Conservation (phyloP, 1,139 yeast species). For the Scheffersomyces quercinus region DNA sequence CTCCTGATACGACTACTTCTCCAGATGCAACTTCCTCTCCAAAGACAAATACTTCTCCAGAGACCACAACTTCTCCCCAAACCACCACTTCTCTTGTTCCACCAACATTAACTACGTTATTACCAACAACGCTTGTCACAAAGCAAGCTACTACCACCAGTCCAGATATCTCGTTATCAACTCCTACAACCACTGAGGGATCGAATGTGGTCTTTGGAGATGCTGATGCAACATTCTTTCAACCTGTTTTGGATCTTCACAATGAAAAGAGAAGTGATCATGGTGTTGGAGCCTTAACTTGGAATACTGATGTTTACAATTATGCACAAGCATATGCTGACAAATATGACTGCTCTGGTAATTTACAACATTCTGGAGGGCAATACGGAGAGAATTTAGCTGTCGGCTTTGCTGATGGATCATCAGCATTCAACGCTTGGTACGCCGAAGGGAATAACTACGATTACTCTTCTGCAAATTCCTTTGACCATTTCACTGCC, state of each 20-base stretch:
- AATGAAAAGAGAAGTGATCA: conserved; percentile 57
- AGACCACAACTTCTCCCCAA: conserved; percentile 11
- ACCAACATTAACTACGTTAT: conserved; percentile 12
- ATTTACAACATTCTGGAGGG: conserved; percentile 51
- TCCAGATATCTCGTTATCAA: conserved; percentile 5
- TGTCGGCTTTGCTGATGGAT: conserved; percentile 48
- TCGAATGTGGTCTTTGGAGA: neutral
- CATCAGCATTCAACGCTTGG: conserved; percentile 63
- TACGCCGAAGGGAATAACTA: conserved; percentile 57
- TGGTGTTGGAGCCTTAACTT: conserved; percentile 45
- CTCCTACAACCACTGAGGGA: conserved; percentile 5
- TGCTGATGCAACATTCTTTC: conserved; percentile 35
- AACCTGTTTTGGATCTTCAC: conserved; percentile 51
- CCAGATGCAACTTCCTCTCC: conserved; percentile 7
- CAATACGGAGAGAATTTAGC: conserved; percentile 65
- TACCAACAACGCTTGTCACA: conserved; percentile 9
- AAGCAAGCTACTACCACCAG: conserved; percentile 6
- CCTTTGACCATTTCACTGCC: conserved; percentile 66
- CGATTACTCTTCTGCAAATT: conserved; percentile 45
- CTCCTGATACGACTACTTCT: too few species aligned
- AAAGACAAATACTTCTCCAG: conserved; percentile 8
- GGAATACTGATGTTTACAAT: conserved; percentile 49
- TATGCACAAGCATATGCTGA: conserved; percentile 52
- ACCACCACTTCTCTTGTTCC: conserved; percentile 13
- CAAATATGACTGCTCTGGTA: conserved; percentile 49